A percentile compares a stretch with the other conserved stretches of the same genome.
phyloP scores from a whole-genome alignment of 768 basidiomycete species.

The Tephrocybe sp. region DNA sequence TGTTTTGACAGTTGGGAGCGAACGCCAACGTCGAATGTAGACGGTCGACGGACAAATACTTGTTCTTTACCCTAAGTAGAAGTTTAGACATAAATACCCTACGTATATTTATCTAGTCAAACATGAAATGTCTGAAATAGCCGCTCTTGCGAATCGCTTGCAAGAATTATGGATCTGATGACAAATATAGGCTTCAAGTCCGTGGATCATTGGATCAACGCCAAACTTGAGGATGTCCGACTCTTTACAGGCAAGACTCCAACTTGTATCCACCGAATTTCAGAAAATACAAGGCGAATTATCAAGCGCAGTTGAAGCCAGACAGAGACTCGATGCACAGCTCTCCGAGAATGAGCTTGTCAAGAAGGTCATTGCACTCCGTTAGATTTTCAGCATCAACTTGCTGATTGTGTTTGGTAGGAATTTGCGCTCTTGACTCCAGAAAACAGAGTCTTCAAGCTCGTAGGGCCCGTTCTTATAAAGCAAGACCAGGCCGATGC shows the following conservation, averaged over 20 bases:
- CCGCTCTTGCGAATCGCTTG: too few relatives aligned
- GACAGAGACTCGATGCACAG: constrained; percentile 89
- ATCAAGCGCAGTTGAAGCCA: constrained; percentile 69
- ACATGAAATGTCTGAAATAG: too few relatives aligned
- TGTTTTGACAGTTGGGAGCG: constrained; percentile 50
- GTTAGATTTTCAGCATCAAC: not conserved
- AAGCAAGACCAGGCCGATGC: constrained; percentile 89
- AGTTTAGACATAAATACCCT: too few relatives aligned
- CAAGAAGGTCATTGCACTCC: constrained; percentile 59
- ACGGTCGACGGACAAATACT: not conserved
- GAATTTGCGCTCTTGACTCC: constrained; percentile 78
- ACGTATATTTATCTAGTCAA: too few relatives aligned
- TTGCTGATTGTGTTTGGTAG: constrained; percentile 38
- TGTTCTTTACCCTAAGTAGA: too few relatives aligned
- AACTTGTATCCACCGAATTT: constrained; percentile 70
- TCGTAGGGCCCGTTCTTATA: constrained; percentile 87
- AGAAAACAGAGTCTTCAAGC: constrained; percentile 85
- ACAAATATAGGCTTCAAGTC: not conserved
- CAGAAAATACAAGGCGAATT: constrained; percentile 82
- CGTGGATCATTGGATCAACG: not conserved
- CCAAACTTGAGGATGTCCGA: constrained; percentile 13
- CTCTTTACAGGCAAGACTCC: constrained; percentile 59
- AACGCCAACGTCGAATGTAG: constrained; percentile 70
- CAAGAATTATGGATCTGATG: too few relatives aligned
- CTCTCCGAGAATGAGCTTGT: constrained; percentile 90